Base-by-base conservation (phyloP, 1,284 basidiomycete genomes). In the Erythrobasidium hasegawianum region DNA sequence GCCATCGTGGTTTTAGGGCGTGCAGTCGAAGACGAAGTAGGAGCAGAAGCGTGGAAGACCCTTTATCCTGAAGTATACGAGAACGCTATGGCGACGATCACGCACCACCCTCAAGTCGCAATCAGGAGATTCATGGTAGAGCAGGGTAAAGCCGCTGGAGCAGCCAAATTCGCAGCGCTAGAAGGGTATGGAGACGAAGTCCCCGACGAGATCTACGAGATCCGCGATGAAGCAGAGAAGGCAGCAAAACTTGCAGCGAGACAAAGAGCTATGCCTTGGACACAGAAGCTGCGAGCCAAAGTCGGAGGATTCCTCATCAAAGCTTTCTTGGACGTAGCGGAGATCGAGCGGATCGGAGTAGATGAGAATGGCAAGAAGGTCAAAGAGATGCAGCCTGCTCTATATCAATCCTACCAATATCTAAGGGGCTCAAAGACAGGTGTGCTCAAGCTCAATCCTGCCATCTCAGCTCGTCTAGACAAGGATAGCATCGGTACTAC, bases 371-470 rank as follows among this genome's bases (percentile, higher is more conserved):
- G 75, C 40, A n/a, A 62, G 13, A 57, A 56, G 39, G 22, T 47
- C 16, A 47, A 14, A 16, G 45, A 57, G 10, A 38, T 27, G 26
- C 95, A 97, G 73, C 89, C 90, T 0, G 95, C 94, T 0, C 95
- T 98, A 79, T 87, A 86, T 69, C 91, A 97, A 75, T 83, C 86
- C 1, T 97, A 97, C 76, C 94, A 97, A 78, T 97, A 96, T 75
- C 77, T 88, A n/a, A 85, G 90, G n/a, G 94, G 95, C 0, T 87
- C 87, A 72, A 95, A 91, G 78, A 83, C 96, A 4, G 95, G 95
- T 41, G 86, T 97, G 41, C 88, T 97, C 76, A 86, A 86, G 75
- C 79, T 96, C 67, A 97, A 97, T 77, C 86, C 87, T 1, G 85
- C 83, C 1, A 87, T 98, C 11, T 82, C 86, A 1, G 84, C 88